Base-by-base conservation (phyloP, 441 rosid species). In the Raphanus hybrid region DNA sequence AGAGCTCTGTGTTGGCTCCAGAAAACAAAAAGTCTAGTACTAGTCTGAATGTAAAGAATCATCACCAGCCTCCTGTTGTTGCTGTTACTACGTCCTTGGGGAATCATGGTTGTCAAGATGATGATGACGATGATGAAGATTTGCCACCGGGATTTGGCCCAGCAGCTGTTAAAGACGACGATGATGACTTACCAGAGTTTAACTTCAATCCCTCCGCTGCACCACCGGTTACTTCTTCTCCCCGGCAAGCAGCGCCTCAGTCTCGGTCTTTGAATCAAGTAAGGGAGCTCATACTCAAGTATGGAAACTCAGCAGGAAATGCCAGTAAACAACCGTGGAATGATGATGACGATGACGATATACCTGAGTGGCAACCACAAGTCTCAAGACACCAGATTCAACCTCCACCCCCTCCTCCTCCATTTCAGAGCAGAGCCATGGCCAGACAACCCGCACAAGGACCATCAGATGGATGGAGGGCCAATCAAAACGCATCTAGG, bases 71-170 rank as follows among this genome's bases (percentile, higher is more conserved):
- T 58, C 26, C 58, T 64, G 29, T 18, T 73, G 76, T 63, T 50
- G 60, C 63, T 64, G 70, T 26, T 66, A 63, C 59, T 66, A 54
- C 71, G 27, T 54, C 77, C 27, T 8, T 10, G 45, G 59, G 71
- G 18, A 66, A 26, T 57, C 65, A 41, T 65, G 64, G 70, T 20
- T 20, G 59, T 61, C 6, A 48, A 8, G 83, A 67, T 23, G 82
- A 78, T 1, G 92, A 77, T 0, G 87, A 27, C 32, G 32, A 89
- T 0, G 88, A 82, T 1, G 93, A 83, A 45, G 97, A 90, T 27
- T 86, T 90, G 34, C 98, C 98, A 37, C 98, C 97, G 0, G 98
- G 98, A 37, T 93, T 93, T 32, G 97, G 97, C 20, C 97, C 96
- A 0, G 81, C 70, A 0, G 71, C 81, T 2, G 62, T 66, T 58